These are phyloP conservation scores for Boletus reticulatus DNA, from an alignment of 768 basidiomycete species.

Conservation along the genomic window DNA sequence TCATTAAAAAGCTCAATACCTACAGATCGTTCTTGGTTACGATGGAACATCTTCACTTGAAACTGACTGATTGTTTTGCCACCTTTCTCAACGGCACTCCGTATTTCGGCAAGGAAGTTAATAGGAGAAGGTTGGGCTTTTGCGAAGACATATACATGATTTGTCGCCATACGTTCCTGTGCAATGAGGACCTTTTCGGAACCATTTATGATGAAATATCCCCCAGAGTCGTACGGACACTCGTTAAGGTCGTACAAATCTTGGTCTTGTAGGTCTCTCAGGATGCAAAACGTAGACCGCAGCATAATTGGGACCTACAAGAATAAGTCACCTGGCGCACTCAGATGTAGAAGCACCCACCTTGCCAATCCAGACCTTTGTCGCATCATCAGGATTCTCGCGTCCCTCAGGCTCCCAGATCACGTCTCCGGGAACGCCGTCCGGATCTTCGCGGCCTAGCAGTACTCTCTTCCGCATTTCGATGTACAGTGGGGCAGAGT, in stretches of 20 bases:
- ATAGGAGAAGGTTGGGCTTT: slow-evolving; percentile 97
- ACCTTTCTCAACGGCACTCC: slow-evolving; percentile 95
- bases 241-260: slow-evolving; percentile 92
- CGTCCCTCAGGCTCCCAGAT: slow-evolving; percentile 74
- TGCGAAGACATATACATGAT: slow-evolving; percentile 98
- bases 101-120: slow-evolving; percentile 94
- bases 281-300: slow-evolving; percentile 91
- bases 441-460: slow-evolving; percentile 76
- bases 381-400: slow-evolving; percentile 58
- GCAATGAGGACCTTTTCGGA: slow-evolving; percentile 99
- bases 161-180: slow-evolving; percentile 98
- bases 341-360: slow-evolving; percentile 39
- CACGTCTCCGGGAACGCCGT: slow-evolving; percentile 77
- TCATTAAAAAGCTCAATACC: slow-evolving; percentile 25
- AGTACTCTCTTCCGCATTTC: slow-evolving; percentile 90
- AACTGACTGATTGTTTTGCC: slow-evolving; percentile 98
- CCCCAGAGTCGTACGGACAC: slow-evolving; percentile 98
- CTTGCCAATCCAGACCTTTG: slow-evolving; percentile 95
- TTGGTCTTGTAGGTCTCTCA: slow-evolving; percentile 72
- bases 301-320: slow-evolving; percentile 95
- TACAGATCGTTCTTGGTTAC: slow-evolving; percentile 86
- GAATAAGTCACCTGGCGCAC: slow-evolving; percentile 9
- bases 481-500: slow-evolving; percentile 92
- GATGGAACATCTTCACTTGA: slow-evolving; percentile 95
- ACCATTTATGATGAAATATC: slow-evolving; percentile 99